Base-by-base conservation (phyloP, 257 asterid species). In the Oldenlandia corymbosa region DNA sequence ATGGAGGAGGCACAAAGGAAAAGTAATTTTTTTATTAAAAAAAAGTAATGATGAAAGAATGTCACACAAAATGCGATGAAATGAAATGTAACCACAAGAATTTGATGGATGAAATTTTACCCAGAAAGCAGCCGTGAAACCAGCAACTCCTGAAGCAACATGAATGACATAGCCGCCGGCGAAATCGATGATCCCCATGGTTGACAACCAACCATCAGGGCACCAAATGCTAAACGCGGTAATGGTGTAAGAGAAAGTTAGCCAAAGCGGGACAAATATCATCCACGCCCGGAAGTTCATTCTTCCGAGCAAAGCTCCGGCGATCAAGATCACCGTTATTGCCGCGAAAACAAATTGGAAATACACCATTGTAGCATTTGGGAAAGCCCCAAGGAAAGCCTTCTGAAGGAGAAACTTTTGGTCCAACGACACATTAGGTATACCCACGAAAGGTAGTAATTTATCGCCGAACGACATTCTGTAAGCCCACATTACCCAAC, bases 91-190 rank as follows among this genome's bases (percentile, higher is more conserved):
- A 9, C 4, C 39, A 9, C 9, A 34, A 34, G 39, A 34, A 34
- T 3, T 4, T 34, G 9, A 34, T 3, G 39, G 39, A 9, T 3
- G 39, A 3, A 34, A 34, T 3, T 12, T 41, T 78, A 87, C 96
- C 96, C 96, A 88, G 43, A 47, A 88, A n/a, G 96, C 95, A 0
- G 96, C 90, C 0, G 90, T 86, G 72, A 88, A 85, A 20, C 96
- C 96, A 0, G 96, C 95, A 3, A 84, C 86, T 0, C 96, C 96
- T 0, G 96, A 83, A 37, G 94, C 80, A 17, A 85, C 79, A 57
- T 88, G 94, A 62, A 88, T 88, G 36, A 88, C 96, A 56, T 43
- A 82, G 0, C 96, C 96, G 0, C 96, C 96, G 3, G 94, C 78
- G 67, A 76, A 88, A 23, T 88, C 96, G 6, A 86, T 86, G 20